phyloP scores from a whole-genome alignment of 805 yeast genomes.

The Cyberlindnera meyerae region DNA sequence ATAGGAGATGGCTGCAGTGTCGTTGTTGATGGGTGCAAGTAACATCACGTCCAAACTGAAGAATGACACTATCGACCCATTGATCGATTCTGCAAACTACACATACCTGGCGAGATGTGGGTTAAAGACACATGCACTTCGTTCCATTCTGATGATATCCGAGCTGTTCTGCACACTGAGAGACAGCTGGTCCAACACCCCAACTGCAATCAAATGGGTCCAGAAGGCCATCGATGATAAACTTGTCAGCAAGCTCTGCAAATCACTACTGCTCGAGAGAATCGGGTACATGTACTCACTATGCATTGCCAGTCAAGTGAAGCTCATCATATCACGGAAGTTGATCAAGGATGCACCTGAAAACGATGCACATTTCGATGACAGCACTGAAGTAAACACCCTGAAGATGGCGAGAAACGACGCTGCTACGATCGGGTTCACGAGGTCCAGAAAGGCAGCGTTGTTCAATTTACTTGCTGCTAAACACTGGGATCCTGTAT shows the following conservation, averaged over 20 bases:
- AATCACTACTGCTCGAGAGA: conserved; percentile 49
- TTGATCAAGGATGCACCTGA: conserved; percentile 14
- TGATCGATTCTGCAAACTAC: conserved; percentile 62
- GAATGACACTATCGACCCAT: conserved; percentile 42
- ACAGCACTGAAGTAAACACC: conserved; percentile 20
- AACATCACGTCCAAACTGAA: conserved; percentile 37
- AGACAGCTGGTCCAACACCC: conserved; percentile 39
- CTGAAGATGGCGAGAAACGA: conserved; percentile 34
- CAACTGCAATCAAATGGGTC: conserved; percentile 38
- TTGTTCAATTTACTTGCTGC: conserved; percentile 76
- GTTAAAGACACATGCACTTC: conserved; percentile 62
- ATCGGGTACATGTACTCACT: conserved; percentile 47
- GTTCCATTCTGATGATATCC: conserved; percentile 60
- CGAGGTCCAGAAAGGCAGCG: conserved; percentile 67
- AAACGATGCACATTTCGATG: conserved; percentile 4
- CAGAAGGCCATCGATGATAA: conserved; percentile 44
- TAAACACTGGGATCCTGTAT: conserved; percentile 52
- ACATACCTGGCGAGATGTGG: conserved; percentile 70
- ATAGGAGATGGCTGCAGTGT: conserved; percentile 83
- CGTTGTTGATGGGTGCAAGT: conserved; percentile 56
- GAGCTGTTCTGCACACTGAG: conserved; percentile 55
- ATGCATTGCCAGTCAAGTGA: conserved; percentile 37
- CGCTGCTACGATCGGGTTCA: conserved; percentile 44
- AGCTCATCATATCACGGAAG: conserved; percentile 25
- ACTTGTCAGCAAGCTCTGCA: conserved; percentile 41